Base-by-base conservation (phyloP, 129 eudicot species). In the Tagetes patula region DNA sequence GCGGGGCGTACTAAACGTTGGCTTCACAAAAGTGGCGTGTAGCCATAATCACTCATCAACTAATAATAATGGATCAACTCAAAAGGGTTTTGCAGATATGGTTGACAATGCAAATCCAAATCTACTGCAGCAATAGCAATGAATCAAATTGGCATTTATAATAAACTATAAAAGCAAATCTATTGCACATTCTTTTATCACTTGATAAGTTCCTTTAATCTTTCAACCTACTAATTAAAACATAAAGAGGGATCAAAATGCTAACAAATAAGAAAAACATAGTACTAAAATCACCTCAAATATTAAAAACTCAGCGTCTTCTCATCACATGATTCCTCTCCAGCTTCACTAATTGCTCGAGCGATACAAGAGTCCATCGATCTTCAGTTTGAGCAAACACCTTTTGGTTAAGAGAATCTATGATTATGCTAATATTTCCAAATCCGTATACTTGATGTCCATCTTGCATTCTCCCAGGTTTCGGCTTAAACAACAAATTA, bases 371-470 rank as follows among this genome's bases (percentile, higher is more conserved):
- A 5, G 88, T 49, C 98, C 98, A 92, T 49, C 78, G 48, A 27
- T 87, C 94, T 68, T 82, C 91, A 34, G 47, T 74, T 65, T 82
- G 91, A 40, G 96, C 96, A 80, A 79, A 92, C 40, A 89, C 85
- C 81, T 89, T 82, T 8, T 87, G 87, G 43, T 92, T 85, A 37
- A 89, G 79, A 1, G 96, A 81, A 81, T 92, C 97, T 13, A 92
- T 65, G 0, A 82, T 80, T 5, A 92, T 87, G 66, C 89, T 89
- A 6, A 83, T 77, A 61, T 80, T 85, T 87, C 98, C 98, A 85
- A 89, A 92, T 7, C 91, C 89, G 45, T 92, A 89, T 6, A 92
- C 83, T 63, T 89, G 87, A 64, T 82, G 88, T 14, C 88, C 86
- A 38, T 83, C 83, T 40, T 83, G 84, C 65, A 76, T 77, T 71